A percentile compares a stretch with the other conserved stretches of the same genome.
Conservation (phyloP, 192 early-diverging fungal species). For the Coemansia aciculifera region DNA sequence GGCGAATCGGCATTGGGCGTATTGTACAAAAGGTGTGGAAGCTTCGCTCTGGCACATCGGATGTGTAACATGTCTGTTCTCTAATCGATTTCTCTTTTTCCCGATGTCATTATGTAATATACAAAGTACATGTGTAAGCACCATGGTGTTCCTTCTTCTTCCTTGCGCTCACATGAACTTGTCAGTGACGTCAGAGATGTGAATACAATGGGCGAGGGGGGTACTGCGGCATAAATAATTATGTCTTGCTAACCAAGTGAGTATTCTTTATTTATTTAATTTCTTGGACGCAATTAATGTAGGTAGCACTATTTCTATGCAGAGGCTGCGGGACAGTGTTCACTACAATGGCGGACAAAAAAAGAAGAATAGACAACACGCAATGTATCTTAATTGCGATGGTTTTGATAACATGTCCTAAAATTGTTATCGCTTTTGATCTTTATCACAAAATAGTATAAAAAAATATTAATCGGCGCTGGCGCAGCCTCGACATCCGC, state of each 20-base stretch:
- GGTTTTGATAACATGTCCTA: constrained; percentile 7
- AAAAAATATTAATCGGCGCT: constrained; percentile 54
- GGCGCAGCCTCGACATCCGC: constrained; percentile 83
- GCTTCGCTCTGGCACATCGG: constrained; percentile 14
- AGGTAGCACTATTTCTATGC: neutral
- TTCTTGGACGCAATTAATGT: constrained; percentile 2
- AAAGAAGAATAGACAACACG: constrained; percentile 13
- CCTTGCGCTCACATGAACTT: neutral
- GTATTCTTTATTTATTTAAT: constrained; percentile 5
- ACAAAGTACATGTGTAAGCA: neutral
- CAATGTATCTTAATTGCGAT: constrained; percentile 46
- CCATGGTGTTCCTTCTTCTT: neutral
- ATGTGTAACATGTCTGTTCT: neutral
- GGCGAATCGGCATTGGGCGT: constrained; percentile 40
- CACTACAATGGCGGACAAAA: constrained; percentile 7
- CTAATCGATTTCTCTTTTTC: neutral
- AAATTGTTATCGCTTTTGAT: neutral
- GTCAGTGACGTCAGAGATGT: neutral
- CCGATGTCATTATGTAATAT: constrained; percentile 1
- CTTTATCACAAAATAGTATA: neutral
- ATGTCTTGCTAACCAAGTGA: neutral
- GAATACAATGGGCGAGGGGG: neutral
- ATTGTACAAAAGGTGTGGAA: constrained; percentile 49
- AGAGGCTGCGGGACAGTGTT: neutral
- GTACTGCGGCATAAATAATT: neutral